phyloP scores from a whole-genome alignment of 352 stramenopile species.

The Globisporangium nagaii region DNA sequence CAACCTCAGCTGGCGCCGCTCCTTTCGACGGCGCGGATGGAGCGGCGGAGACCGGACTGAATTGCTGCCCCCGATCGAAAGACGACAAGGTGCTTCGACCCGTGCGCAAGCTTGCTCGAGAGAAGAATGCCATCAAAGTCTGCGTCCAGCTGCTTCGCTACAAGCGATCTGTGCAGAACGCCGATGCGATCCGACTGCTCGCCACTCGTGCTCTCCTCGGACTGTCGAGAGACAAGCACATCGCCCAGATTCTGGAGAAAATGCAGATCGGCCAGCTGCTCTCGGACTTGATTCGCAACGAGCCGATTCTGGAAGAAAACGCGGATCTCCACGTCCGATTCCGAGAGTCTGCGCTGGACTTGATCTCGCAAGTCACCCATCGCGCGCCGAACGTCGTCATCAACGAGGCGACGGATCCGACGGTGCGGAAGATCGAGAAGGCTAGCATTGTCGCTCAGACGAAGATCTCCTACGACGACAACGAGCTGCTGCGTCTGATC shows the following conservation, averaged over 20 bases:
- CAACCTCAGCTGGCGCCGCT: neutral
- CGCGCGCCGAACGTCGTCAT: conserved; percentile 78
- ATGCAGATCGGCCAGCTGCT: conserved; percentile 86
- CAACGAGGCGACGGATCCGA: conserved; percentile 84
- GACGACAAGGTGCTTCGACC: conserved; percentile 65
- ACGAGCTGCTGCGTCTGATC: conserved; percentile 81
- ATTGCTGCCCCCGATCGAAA: conserved; percentile 52
- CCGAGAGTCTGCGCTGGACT: conserved; percentile 76
- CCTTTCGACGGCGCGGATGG: neutral
- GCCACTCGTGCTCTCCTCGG: conserved; percentile 78
- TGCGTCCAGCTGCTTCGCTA: conserved; percentile 85
- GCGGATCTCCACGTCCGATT: conserved; percentile 85
- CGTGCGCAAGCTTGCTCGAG: conserved; percentile 65
- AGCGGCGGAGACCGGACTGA: conserved; percentile 14
- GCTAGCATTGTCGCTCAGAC: conserved; percentile 86
- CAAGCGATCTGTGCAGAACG: conserved; percentile 82
- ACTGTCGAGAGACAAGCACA: conserved; percentile 80
- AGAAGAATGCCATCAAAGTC: conserved; percentile 85
- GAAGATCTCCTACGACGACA: conserved; percentile 78
- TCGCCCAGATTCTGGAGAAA: conserved; percentile 88
- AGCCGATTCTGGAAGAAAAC: conserved; percentile 82
- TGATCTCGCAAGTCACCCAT: conserved; percentile 85
- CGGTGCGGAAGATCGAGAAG: conserved; percentile 85
- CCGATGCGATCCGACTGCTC: conserved; percentile 79
- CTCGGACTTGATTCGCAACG: conserved; percentile 82